These are phyloP conservation scores for Corrigiola litoralis DNA, from an alignment of 179 eudicot species.

Conservation along the genomic window DNA sequence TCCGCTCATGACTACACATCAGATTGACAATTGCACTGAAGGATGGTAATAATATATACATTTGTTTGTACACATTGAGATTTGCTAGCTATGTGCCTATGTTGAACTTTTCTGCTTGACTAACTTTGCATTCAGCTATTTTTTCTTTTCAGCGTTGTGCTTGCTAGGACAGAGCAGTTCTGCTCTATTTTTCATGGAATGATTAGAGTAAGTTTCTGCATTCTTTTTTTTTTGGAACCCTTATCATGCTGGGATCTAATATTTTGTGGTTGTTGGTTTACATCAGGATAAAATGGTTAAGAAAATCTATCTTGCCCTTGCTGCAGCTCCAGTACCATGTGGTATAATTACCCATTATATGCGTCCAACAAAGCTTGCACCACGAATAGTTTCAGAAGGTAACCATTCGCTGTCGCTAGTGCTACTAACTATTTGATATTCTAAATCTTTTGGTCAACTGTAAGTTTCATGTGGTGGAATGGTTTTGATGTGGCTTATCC, in stretches of 20 bases:
- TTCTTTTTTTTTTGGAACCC: not conserved
- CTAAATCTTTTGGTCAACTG: not conserved
- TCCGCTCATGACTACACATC: conserved; percentile 86
- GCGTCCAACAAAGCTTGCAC: conserved; percentile 76
- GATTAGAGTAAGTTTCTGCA: conserved; percentile 63
- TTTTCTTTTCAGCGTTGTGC: conserved; percentile 72
- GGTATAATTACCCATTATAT: conserved; percentile 85
- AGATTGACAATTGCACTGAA: conserved; percentile 95
- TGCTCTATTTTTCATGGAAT: conserved; percentile 76
- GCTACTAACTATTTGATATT: too few species aligned
- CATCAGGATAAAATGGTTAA: conserved; percentile 78
- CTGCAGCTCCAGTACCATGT: conserved; percentile 71
- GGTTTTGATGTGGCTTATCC: too few species aligned
- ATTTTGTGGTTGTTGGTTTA: conserved; percentile 9
- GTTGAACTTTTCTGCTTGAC: too few species aligned
- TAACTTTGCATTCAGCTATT: too few species aligned
- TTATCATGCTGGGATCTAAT: not conserved
- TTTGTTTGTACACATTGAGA: too few species aligned
- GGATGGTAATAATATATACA: conserved; percentile 58
- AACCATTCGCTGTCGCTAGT: conserved; percentile 9
- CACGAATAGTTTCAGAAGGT: conserved; percentile 84
- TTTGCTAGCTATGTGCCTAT: too few species aligned
- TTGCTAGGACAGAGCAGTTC: conserved; percentile 75
- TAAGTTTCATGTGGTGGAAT: not conserved
- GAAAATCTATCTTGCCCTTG: conserved; percentile 90